Evolutionary conservation across 257 asterid genomes (phyloP).

Genomic region (Solanum pimpinellifolium): DNA sequence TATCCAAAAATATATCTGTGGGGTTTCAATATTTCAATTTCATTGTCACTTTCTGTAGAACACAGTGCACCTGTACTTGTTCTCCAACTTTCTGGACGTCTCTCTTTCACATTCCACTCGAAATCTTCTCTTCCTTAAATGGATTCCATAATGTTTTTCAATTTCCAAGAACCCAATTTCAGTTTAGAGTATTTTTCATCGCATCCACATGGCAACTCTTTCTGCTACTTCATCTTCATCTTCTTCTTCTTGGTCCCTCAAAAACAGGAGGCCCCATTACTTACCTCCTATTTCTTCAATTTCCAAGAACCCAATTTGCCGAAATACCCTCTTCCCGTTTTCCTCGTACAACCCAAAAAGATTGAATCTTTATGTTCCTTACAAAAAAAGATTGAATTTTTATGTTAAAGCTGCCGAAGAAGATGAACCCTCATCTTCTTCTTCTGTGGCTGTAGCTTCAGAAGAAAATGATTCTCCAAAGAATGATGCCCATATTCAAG

Average conservation of each 20-base stretch:
- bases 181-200: not conserved
- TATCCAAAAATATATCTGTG: not conserved
- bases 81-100: slow-evolving; percentile 58
- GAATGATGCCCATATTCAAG: slow-evolving; percentile 11
- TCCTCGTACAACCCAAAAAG: slow-evolving; percentile 19
- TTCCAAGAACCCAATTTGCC: slow-evolving; percentile 15
- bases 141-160: not conserved
- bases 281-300: not conserved
- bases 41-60: slow-evolving; percentile 11
- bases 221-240: slow-evolving; percentile 16
- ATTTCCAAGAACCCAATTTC: not conserved
- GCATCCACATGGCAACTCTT: slow-evolving; percentile 33
- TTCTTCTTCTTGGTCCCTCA: slow-evolving; percentile 20
- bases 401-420: slow-evolving; percentile 38
- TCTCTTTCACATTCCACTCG: slow-evolving; percentile 9
- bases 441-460: slow-evolving; percentile 32
- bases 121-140: not conserved
- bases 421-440: slow-evolving; percentile 31
- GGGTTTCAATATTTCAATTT: slow-evolving; percentile 2
- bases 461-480: slow-evolving; percentile 29
- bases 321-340: slow-evolving; percentile 5
- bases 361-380: slow-evolving; percentile 6
- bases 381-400: slow-evolving; percentile 27
- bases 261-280: slow-evolving; percentile 1
- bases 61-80: slow-evolving; percentile 21